Conservation (phyloP, 2,329 filamentous ascomycete genomes). For the Fusarium bulbicola region DNA sequence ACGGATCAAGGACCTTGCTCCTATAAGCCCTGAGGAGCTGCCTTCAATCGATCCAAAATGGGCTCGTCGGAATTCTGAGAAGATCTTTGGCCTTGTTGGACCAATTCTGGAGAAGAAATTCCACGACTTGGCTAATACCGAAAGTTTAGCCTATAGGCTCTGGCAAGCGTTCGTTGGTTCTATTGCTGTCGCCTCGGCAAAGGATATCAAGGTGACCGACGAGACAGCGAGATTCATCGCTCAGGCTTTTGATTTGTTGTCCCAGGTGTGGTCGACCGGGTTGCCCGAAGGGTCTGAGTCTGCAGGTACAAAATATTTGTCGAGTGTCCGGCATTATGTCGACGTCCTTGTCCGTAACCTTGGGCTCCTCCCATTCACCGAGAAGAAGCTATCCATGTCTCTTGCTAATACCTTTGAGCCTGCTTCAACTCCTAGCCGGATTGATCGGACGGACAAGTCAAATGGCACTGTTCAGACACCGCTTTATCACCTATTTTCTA, state of each 20-base stretch:
- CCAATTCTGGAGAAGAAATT: conserved; percentile 71
- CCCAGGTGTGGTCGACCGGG: conserved; percentile 68
- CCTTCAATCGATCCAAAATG: conserved; percentile 86
- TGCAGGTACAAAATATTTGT: conserved; percentile 61
- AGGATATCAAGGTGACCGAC: conserved; percentile 88
- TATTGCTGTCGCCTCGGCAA: conserved; percentile 74
- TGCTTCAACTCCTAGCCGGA: conserved; percentile 71
- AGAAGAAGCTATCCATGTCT: conserved; percentile 64
- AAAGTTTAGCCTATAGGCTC: conserved; percentile 62
- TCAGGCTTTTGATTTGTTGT: conserved; percentile 73
- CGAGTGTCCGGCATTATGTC: conserved; percentile 62
- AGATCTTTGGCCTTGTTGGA: conserved; percentile 70
- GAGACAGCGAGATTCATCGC: conserved; percentile 86
- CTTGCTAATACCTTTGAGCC: conserved; percentile 67
- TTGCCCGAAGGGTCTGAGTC: conserved; percentile 54
- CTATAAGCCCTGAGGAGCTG: conserved; percentile 77
- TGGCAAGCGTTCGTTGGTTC: conserved; percentile 71
- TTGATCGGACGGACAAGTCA: conserved; percentile 61
- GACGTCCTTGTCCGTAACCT: conserved; percentile 60
- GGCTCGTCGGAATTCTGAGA: conserved; percentile 76
- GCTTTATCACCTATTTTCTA: conserved; percentile 71
- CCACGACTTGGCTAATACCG: conserved; percentile 67
- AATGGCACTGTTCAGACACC: conserved; percentile 64
- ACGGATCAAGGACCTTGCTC: conserved; percentile 68
- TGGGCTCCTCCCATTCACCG: conserved; percentile 69